Percentiles rank a stretch among this genome's conserved stretches.
Conservation (phyloP, 768 basidiomycete genomes). For the Nidularia pulvinata region DNA sequence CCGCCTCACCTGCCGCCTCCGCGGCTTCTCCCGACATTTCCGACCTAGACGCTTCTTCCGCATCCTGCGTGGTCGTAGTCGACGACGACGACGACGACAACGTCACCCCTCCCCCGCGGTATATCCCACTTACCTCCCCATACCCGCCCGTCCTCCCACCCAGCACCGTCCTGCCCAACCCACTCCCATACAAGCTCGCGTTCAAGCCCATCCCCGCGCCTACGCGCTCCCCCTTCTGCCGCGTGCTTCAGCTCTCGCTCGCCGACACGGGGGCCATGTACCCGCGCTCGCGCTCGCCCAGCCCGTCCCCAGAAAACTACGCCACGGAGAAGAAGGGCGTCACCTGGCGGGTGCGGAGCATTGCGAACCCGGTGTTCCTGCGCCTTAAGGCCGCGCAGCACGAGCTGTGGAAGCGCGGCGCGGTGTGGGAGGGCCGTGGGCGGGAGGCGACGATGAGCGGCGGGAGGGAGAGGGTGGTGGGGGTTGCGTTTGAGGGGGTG, state of each 20-base stretch:
- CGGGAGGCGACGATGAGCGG: slow-evolving; percentile 50
- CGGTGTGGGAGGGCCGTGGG: slow-evolving; percentile 45
- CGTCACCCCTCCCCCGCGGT: slow-evolving; percentile 14
- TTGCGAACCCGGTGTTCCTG: slow-evolving; percentile 61
- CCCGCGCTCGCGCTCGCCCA: slow-evolving; percentile 3
- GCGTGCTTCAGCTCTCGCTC: slow-evolving; percentile 18
- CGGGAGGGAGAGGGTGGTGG: slow-evolving; percentile 57
- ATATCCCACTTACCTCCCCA: slow-evolving; percentile 37
- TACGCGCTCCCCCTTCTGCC: slow-evolving; percentile 38
- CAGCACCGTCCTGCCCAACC: slow-evolving; percentile 23
- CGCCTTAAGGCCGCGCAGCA: slow-evolving; percentile 66
- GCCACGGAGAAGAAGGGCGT: slow-evolving; percentile 9
- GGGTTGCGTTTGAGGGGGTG: slow-evolving; percentile 62
- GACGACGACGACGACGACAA: slow-evolving; percentile 1
- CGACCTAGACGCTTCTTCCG: slow-evolving; percentile 3
- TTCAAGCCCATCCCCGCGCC: slow-evolving; percentile 40
- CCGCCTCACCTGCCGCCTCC: slow-evolving; percentile 2
- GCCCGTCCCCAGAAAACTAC: background rate
- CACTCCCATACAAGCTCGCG: slow-evolving; percentile 27
- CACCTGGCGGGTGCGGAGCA: slow-evolving; percentile 48
- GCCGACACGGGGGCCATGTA: slow-evolving; percentile 16
- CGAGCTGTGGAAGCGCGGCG: slow-evolving; percentile 39
- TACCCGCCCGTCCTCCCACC: slow-evolving; percentile 20
- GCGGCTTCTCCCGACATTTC: background rate
- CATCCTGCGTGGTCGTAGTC: slow-evolving; percentile 5